Conservation (phyloP, 2,329 filamentous ascomycete species). For the Daldinia sp. region DNA sequence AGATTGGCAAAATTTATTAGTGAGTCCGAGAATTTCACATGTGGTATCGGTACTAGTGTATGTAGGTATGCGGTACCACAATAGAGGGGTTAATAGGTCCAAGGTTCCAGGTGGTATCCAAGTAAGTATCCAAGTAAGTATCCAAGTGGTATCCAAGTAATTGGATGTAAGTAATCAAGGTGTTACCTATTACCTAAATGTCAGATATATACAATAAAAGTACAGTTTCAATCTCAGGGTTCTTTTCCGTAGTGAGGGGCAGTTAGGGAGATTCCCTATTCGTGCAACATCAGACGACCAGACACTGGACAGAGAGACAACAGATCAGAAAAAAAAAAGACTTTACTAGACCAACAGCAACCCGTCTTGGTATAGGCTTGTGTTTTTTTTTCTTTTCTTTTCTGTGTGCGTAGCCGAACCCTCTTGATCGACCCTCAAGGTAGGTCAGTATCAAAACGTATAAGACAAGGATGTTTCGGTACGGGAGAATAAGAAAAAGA, state of each 20-base stretch:
- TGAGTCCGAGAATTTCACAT: slow-evolving; percentile 22
- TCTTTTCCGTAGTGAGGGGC: slow-evolving; percentile 22
- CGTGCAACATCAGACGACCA: slow-evolving; percentile 17
- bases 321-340: background rate
- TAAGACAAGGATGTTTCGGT: slow-evolving; percentile 5
- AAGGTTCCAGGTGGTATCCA: no score
- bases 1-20: slow-evolving; percentile 1
- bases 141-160: no score
- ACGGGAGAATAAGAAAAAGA: background rate
- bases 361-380: background rate
- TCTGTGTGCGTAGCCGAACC: slow-evolving; percentile 9
- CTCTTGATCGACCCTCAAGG: slow-evolving; percentile 24
- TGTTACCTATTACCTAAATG: no score
- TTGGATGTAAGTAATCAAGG: no score
- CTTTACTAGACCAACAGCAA: slow-evolving; percentile 14
- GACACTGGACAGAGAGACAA: no score
- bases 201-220: no score
- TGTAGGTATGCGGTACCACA: slow-evolving; percentile 5
- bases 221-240: background rate
- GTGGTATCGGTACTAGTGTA: no score
- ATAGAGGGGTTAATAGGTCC: no score
- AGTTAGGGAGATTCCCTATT: slow-evolving; percentile 17
- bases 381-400: background rate
- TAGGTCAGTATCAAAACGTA: slow-evolving; percentile 15
- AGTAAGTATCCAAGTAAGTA: slow-evolving; percentile 1